Evolutionary conservation across 108 stramenopile genomes (phyloP).

Genomic region (Nitzschia inconspicua): DNA sequence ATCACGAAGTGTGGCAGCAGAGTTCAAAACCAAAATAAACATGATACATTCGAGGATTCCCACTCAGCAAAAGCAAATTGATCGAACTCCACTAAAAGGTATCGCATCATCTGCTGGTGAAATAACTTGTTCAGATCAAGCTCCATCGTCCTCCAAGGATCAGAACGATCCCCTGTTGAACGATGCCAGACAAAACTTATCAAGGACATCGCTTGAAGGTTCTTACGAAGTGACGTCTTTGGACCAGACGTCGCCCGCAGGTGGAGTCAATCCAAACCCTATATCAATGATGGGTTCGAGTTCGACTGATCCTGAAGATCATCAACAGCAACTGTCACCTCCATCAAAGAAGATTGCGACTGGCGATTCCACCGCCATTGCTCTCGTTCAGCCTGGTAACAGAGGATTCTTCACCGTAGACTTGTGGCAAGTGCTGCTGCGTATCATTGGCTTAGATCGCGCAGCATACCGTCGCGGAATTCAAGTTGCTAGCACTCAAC

Average conservation of each 20-base stretch:
- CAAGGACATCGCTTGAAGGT: too few species aligned
- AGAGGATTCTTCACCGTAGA: conserved; percentile 39
- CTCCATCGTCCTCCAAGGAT: too few species aligned
- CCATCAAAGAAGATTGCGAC: conserved; percentile 35
- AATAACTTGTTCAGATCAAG: not conserved
- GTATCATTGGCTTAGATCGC: conserved; percentile 45
- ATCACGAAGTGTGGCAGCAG: conserved; percentile 39
- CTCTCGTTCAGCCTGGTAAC: conserved; percentile 23
- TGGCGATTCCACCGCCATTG: conserved; percentile 42
- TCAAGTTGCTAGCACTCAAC: not conserved
- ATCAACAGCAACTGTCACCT: not conserved
- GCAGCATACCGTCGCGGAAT: conserved; percentile 25
- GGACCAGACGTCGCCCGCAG: too few species aligned
- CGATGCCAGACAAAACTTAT: too few species aligned
- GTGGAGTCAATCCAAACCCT: too few species aligned
- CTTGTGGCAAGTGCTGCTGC: conserved; percentile 49
- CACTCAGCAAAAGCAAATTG: not conserved
- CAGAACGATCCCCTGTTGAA: too few species aligned
- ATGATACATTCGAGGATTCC: conserved; percentile 37
- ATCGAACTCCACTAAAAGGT: too few species aligned
- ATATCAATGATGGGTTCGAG: too few species aligned
- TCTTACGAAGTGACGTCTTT: too few species aligned
- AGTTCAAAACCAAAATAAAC: conserved; percentile 60
- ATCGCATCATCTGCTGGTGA: not conserved
- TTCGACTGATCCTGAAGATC: too few species aligned